phyloP scores from a whole-genome alignment of 2,329 filamentous ascomycete species.

The Pezicula radicicola region DNA sequence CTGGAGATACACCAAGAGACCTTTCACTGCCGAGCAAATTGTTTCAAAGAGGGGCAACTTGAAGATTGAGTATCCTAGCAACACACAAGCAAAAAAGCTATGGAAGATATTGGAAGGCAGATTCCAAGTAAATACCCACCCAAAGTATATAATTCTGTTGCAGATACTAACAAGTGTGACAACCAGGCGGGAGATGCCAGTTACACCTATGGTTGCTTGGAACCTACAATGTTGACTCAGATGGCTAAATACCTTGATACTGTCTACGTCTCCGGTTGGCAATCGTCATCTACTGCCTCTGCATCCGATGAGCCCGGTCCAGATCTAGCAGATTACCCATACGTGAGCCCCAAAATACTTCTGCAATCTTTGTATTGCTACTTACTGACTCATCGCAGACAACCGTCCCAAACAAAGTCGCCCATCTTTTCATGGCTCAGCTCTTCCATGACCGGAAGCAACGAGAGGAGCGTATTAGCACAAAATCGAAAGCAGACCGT shows the following conservation, averaged over 20 bases:
- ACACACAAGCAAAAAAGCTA: slow-evolving; percentile 86
- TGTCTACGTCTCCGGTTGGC: slow-evolving; percentile 98
- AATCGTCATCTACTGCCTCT: slow-evolving; percentile 94
- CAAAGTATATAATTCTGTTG: slow-evolving; percentile 4
- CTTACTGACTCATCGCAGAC: slow-evolving; percentile 52
- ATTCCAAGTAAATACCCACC: slow-evolving; percentile 61
- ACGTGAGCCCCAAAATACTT: slow-evolving; percentile 49
- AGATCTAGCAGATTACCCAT: slow-evolving; percentile 96
- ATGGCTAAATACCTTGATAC: slow-evolving; percentile 99
- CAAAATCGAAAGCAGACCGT: slow-evolving; percentile 66
- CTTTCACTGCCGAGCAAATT: slow-evolving; percentile 96
- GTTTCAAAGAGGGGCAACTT: slow-evolving; percentile 91
- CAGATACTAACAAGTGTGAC: slow-evolving; percentile 4
- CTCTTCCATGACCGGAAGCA: slow-evolving; percentile 99
- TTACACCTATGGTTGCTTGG: slow-evolving; percentile 95
- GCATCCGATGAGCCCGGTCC: slow-evolving; percentile 93
- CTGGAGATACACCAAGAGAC: slow-evolving; percentile 89
- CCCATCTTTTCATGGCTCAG: slow-evolving; percentile 96
- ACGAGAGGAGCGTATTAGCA: slow-evolving; percentile 85
- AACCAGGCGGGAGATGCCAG: slow-evolving; percentile 75
- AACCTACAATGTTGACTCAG: slow-evolving; percentile 97
- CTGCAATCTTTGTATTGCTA: neutral
- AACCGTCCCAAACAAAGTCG: slow-evolving; percentile 97
- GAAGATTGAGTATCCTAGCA: slow-evolving; percentile 89
- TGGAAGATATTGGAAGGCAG: slow-evolving; percentile 86